phyloP scores from a whole-genome alignment of 495 filamentous ascomycete genomes.

The Neurospora sp. region DNA sequence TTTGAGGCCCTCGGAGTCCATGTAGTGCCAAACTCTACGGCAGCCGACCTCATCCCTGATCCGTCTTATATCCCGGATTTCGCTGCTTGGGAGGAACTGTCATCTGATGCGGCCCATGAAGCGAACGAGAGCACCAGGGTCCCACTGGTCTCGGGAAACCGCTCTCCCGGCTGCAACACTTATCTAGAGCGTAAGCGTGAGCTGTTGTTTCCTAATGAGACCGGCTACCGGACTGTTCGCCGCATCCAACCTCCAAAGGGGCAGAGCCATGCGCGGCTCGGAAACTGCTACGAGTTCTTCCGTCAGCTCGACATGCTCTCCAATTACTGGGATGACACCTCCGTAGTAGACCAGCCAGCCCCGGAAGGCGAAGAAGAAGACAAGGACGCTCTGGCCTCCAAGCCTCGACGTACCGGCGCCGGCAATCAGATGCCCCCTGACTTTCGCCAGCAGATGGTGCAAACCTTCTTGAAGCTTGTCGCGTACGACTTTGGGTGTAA shows the following conservation, averaged over 20 bases:
- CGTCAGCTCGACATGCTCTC: conserved; percentile 42
- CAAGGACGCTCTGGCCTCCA: conserved; percentile 8
- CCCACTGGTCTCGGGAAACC: conserved; percentile 33
- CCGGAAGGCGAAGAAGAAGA: conserved; percentile 1
- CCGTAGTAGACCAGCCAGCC: conserved; percentile 17
- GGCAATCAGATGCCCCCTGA: conserved; percentile 69
- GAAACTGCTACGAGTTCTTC: conserved; percentile 50
- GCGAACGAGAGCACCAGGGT: conserved; percentile 32
- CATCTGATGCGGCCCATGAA: conserved; percentile 30
- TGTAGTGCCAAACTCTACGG: conserved; percentile 32
- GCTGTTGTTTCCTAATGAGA: conserved; percentile 37
- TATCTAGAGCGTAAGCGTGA: conserved; percentile 43
- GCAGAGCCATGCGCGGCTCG: conserved; percentile 34
- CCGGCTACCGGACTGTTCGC: conserved; percentile 42
- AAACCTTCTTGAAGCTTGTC: conserved; percentile 66
- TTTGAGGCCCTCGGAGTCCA: conserved; percentile 42
- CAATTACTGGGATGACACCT: conserved; percentile 44
- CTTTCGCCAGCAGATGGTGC: conserved; percentile 58
- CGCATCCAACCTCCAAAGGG: conserved; percentile 39
- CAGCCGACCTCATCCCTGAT: conserved; percentile 37
- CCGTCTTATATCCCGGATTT: conserved; percentile 36
- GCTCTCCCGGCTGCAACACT: conserved; percentile 39
- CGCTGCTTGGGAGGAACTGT: conserved; percentile 34
- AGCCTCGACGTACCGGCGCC: conserved; percentile 40
- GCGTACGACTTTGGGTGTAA: conserved; percentile 75